Conservation (phyloP, 352 stramenopile species). For the Elongisporangium prolatum region DNA sequence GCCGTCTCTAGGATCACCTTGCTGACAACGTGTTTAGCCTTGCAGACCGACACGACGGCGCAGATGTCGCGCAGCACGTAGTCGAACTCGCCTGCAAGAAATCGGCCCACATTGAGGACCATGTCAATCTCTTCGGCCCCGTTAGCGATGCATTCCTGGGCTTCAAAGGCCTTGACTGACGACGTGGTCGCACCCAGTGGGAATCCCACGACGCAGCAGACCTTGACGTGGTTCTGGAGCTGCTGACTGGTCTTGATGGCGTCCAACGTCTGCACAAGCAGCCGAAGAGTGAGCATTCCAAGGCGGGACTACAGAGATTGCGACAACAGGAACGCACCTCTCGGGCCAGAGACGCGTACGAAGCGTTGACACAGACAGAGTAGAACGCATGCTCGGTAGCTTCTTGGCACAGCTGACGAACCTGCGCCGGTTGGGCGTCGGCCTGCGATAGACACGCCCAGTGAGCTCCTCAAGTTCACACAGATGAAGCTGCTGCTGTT, state of each 20-base stretch:
- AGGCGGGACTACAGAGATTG: not conserved
- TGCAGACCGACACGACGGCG: constrained; percentile 64
- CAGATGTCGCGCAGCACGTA: constrained; percentile 74
- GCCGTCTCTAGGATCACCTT: constrained; percentile 88
- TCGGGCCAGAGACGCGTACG: constrained; percentile 56
- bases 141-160: constrained; percentile 50
- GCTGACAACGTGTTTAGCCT: constrained; percentile 40
- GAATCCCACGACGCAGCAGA: constrained; percentile 83
- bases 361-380: constrained; percentile 81
- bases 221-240: constrained; percentile 45
- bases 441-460: constrained; percentile 25
- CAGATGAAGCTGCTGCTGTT: not conserved
- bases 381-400: constrained; percentile 63
- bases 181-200: constrained; percentile 58
- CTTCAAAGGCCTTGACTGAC: constrained; percentile 70
- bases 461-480: not conserved
- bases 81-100: constrained; percentile 60
- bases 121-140: constrained; percentile 87
- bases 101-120: constrained; percentile 76
- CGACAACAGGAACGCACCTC: constrained; percentile 21
- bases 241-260: constrained; percentile 26
- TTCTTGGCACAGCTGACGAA: constrained; percentile 65
- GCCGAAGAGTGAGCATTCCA: not conserved
- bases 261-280: constrained; percentile 32
- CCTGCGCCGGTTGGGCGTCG: constrained; percentile 55